Evolutionary conservation across 2,329 filamentous ascomycete genomes (phyloP).

Genomic region (Nemania abortiva): DNA sequence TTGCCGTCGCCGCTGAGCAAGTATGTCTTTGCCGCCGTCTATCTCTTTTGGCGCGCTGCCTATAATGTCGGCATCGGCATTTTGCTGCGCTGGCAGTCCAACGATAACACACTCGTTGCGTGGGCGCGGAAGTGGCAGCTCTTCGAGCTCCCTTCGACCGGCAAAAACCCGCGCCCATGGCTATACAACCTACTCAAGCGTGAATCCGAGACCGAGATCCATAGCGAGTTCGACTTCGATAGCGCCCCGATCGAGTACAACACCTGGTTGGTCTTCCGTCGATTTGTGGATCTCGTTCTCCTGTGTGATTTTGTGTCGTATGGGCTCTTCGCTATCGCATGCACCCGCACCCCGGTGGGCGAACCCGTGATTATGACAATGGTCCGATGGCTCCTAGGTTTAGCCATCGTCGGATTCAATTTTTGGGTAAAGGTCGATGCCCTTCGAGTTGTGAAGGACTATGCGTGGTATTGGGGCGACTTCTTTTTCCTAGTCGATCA

Average conservation of each 20-base stretch:
- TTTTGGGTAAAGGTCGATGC: conserved; percentile 99
- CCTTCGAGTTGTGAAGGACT: conserved; percentile 97
- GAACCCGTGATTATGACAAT: conserved; percentile 77
- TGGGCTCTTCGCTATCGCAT: conserved; percentile 93
- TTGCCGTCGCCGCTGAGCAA: conserved; percentile 78
- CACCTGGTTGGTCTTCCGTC: conserved; percentile 96
- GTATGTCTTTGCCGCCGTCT: conserved; percentile 83
- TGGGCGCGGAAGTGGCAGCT: conserved; percentile 90
- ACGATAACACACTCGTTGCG: conserved; percentile 84
- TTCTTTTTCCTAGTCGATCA: conserved; percentile 99
- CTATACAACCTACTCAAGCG: conserved; percentile 86
- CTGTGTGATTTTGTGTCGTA: conserved; percentile 99
- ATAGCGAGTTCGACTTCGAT: conserved; percentile 92
- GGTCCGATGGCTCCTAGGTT: conserved; percentile 82
- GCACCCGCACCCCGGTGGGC: conserved; percentile 77
- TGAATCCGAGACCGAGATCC: conserved; percentile 95
- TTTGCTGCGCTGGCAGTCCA: conserved; percentile 89
- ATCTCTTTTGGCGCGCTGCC: conserved; percentile 89
- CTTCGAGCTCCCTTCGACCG: conserved; percentile 85
- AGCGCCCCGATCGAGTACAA: conserved; percentile 97
- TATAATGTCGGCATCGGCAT: conserved; percentile 97
- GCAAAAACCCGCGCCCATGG: conserved; percentile 83
- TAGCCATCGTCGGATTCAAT: conserved; percentile 89
- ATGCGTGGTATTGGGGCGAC: conserved; percentile 99
- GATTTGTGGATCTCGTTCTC: conserved; percentile 94